These are phyloP conservation scores for Colletotrichum musae DNA, from an alignment of 2,329 filamentous ascomycete species.

Conservation along the genomic window DNA sequence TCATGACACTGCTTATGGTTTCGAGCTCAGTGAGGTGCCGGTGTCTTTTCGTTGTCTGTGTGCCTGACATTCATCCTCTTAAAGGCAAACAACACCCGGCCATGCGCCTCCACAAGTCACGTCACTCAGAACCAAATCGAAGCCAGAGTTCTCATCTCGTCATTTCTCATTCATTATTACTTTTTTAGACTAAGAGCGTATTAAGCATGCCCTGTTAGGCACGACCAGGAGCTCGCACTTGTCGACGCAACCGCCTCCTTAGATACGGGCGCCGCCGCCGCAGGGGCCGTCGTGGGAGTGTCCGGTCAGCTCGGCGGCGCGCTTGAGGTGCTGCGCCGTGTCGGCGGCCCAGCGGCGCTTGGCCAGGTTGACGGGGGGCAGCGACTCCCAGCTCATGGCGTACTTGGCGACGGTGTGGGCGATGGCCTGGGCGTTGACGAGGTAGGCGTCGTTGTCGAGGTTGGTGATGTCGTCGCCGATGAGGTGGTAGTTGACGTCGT, in stretches of 20 bases:
- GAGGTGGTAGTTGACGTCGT: slow-evolving; percentile 63
- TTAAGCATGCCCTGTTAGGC: not conserved
- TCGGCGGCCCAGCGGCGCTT: slow-evolving; percentile 51
- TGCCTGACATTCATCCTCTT: no score
- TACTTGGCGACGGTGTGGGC: slow-evolving; percentile 59
- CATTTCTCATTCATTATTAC: slow-evolving; percentile 6
- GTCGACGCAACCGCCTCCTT: not conserved
- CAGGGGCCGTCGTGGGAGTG: slow-evolving; percentile 50
- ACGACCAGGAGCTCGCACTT: no score
- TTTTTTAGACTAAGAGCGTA: not conserved
- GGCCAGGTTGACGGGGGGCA: slow-evolving; percentile 48
- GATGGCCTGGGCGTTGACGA: slow-evolving; percentile 60
- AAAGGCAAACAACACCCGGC: no score
- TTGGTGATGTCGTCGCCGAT: slow-evolving; percentile 58
- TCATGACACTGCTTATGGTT: no score
- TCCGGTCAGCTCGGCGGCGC: slow-evolving; percentile 41
- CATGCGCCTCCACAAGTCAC: not conserved
- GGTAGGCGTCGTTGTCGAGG: slow-evolving; percentile 59
- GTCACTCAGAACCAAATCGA: not conserved
- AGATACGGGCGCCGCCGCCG: slow-evolving; percentile 43
- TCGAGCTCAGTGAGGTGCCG: no score
- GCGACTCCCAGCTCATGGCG: slow-evolving; percentile 53
- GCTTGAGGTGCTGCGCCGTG: slow-evolving; percentile 48
- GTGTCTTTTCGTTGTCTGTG: no score
- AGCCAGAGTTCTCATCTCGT: not conserved